Percentiles rank a stretch among this genome's conserved stretches.
Evolutionary conservation across 495 filamentous ascomycete species (phyloP).

Genomic region (Lasiosphaeriaceae sp.): DNA sequence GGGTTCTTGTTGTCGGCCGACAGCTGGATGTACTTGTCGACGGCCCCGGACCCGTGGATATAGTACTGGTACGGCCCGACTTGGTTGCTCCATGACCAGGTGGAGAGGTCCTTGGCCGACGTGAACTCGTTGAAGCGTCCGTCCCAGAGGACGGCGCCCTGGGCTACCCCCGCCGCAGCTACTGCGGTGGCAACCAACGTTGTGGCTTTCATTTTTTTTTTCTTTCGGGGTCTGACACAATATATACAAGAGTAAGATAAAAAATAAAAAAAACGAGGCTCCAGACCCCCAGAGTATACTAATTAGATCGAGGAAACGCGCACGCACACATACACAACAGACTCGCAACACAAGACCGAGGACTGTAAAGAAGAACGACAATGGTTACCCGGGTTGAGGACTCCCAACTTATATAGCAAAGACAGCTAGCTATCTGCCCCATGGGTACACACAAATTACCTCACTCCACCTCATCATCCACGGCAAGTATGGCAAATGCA

Average conservation of each 20-base stretch:
- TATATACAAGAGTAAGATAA: neutral
- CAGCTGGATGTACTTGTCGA: slow-evolving; percentile 54
- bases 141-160: slow-evolving; percentile 53
- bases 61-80: slow-evolving; percentile 71
- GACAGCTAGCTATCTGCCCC: no score
- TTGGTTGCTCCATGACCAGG: slow-evolving; percentile 63
- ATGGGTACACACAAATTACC: neutral
- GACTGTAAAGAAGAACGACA: no score
- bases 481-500: no score
- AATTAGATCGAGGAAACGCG: no score
- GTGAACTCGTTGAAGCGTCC: slow-evolving; percentile 57
- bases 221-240: neutral
- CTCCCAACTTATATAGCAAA: neutral
- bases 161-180: slow-evolving; percentile 9
- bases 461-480: no score
- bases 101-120: slow-evolving; percentile 46
- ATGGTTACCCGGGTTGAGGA: no score
- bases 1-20: slow-evolving; percentile 58
- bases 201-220: slow-evolving; percentile 23
- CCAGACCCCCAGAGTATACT: no score
- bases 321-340: no score
- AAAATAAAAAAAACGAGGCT: no score
- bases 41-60: slow-evolving; percentile 56
- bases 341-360: no score
- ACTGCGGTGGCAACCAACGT: slow-evolving; percentile 9